These are phyloP conservation scores for Pseudocercospora musae DNA, from an alignment of 2,329 filamentous ascomycete species.

Conservation along the genomic window DNA sequence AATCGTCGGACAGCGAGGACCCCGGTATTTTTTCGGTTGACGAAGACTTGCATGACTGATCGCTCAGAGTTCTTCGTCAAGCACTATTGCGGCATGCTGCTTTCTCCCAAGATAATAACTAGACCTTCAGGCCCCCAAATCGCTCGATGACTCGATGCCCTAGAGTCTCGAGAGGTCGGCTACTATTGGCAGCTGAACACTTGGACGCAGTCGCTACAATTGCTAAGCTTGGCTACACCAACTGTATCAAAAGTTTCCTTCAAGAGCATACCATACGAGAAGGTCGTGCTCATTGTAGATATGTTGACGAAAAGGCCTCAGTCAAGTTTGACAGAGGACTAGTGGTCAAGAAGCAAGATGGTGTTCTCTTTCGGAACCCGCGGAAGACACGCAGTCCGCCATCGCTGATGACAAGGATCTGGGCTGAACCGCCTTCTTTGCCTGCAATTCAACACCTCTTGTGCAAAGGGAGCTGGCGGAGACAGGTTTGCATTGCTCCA, in stretches of 20 bases:
- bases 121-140: background rate
- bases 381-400: background rate
- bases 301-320: too few species aligned
- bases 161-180: too few species aligned
- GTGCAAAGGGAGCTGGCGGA: too few species aligned
- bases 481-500: too few species aligned
- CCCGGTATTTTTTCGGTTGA: too few species aligned
- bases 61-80: background rate
- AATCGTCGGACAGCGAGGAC: background rate
- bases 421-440: too few species aligned
- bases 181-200: too few species aligned
- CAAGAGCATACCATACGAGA: background rate
- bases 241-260: background rate
- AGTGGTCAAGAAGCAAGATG: background rate
- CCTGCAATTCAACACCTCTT: too few species aligned
- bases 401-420: background rate
- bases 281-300: too few species aligned
- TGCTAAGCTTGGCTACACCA: too few species aligned
- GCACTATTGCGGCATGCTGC: background rate
- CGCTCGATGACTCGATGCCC: too few species aligned
- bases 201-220: too few species aligned
- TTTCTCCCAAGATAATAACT: background rate
- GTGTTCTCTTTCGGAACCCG: background rate
- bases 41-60: background rate
- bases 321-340: background rate